Conservation (phyloP, 805 yeast genomes). For the Yarrowia sp. region DNA sequence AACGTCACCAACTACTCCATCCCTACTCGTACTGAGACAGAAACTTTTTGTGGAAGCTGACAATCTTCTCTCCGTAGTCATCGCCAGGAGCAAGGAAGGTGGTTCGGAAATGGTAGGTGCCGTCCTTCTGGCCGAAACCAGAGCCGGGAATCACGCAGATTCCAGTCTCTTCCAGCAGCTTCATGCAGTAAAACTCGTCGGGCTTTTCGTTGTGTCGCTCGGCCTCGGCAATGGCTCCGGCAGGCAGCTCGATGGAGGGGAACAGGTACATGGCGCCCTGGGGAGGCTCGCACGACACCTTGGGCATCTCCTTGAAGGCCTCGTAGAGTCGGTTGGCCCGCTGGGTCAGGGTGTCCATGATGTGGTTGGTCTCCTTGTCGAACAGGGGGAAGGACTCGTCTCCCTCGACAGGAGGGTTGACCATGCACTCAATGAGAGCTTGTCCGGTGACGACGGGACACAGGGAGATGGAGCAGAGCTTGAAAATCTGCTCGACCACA, state of each 20-base stretch:
- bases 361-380: slow-evolving; percentile 55
- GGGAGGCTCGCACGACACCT: slow-evolving; percentile 82
- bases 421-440: slow-evolving; percentile 88
- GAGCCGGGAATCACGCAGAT: slow-evolving; percentile 97
- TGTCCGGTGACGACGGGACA: slow-evolving; percentile 97
- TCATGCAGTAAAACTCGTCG: slow-evolving; percentile 86
- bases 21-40: slow-evolving; percentile 47
- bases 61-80: slow-evolving; percentile 81
- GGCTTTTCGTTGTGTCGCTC: slow-evolving; percentile 52
- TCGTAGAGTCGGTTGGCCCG: slow-evolving; percentile 64
- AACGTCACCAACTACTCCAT: too few species aligned
- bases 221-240: slow-evolving; percentile 62
- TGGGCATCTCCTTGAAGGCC: slow-evolving; percentile 75
- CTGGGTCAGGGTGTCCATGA: slow-evolving; percentile 57
- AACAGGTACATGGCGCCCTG: slow-evolving; percentile 97
- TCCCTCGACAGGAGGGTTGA: slow-evolving; percentile 80
- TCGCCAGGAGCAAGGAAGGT: slow-evolving; percentile 95
- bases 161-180: slow-evolving; percentile 81
- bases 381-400: slow-evolving; percentile 70
- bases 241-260: slow-evolving; percentile 70
- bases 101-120: slow-evolving; percentile 90
- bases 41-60: slow-evolving; percentile 71
- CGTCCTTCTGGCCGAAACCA: slow-evolving; percentile 91
- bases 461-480: slow-evolving; percentile 83
- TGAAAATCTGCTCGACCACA: slow-evolving; percentile 66